Percentiles rank a stretch among this genome's conserved stretches.
phyloP scores from a whole-genome alignment of 2,329 filamentous ascomycete species.

The Aspergillus sp. region DNA sequence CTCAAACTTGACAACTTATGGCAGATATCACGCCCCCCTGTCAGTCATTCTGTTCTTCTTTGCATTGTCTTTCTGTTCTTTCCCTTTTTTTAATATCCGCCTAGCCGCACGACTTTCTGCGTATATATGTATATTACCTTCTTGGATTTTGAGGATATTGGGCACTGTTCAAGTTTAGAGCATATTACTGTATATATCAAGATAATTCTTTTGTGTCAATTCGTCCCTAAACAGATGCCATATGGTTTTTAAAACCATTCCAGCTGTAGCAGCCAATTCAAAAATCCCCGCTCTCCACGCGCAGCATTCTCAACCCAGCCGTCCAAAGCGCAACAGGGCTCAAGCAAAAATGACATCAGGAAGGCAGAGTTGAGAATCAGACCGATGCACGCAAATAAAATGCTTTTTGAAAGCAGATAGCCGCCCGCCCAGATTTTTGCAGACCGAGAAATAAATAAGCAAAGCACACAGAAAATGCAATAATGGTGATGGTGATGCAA shows the following conservation, averaged over 20 bases:
- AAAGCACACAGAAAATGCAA: constrained; percentile 16
- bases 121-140: background rate
- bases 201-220: background rate
- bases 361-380: constrained; percentile 10
- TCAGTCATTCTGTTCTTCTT: background rate
- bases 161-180: background rate
- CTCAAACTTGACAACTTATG: background rate
- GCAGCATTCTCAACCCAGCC: background rate
- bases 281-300: background rate
- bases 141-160: background rate
- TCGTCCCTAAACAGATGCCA: background rate
- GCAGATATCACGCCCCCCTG: background rate
- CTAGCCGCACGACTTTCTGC: background rate
- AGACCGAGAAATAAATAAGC: constrained; percentile 7
- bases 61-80: background rate
- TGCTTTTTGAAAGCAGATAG: constrained; percentile 24
- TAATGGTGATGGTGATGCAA: constrained; percentile 10
- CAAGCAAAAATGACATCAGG: constrained; percentile 4
- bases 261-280: background rate
- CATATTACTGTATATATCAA: constrained; percentile 10
- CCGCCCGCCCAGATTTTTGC: constrained; percentile 25
- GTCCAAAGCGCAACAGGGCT: background rate
- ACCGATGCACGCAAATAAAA: constrained; percentile 11
- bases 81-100: background rate
- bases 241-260: background rate